Conservation (phyloP, 202 grass and related monocot genomes). For the Zizania palustris region DNA sequence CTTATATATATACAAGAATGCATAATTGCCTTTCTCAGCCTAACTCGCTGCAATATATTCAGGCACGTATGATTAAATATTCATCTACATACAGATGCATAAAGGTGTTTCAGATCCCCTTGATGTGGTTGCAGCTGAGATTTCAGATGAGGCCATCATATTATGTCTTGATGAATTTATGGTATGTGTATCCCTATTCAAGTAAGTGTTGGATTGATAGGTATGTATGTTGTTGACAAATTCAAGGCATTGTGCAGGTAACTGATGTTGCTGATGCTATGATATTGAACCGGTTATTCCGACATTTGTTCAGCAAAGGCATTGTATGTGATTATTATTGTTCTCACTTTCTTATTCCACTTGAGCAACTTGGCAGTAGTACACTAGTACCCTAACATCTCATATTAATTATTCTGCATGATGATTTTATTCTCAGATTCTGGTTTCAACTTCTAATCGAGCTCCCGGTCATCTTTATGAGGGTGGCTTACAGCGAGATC, state of each 20-base stretch:
- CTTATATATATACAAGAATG: slow-evolving; percentile 5
- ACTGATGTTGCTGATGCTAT: slow-evolving; percentile 97
- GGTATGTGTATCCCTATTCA: slow-evolving; percentile 48
- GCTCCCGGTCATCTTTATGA: slow-evolving; percentile 93
- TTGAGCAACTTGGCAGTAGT: not conserved
- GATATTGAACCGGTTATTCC: slow-evolving; percentile 87
- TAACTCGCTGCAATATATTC: not conserved
- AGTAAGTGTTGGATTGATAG: slow-evolving; percentile 5
- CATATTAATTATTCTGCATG: slow-evolving; percentile 31
- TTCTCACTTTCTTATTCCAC: slow-evolving; percentile 25
- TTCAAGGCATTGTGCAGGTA: slow-evolving; percentile 56
- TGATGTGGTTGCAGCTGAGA: slow-evolving; percentile 93
- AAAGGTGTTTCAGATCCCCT: slow-evolving; percentile 96
- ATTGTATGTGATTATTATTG: slow-evolving; percentile 62
- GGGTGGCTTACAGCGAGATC: slow-evolving; percentile 88
- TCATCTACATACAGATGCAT: slow-evolving; percentile 72
- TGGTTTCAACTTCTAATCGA: slow-evolving; percentile 92
- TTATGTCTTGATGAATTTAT: slow-evolving; percentile 99
- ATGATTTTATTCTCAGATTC: slow-evolving; percentile 57
- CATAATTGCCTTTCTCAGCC: slow-evolving; percentile 17
- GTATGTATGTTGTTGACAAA: slow-evolving; percentile 21
- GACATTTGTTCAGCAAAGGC: slow-evolving; percentile 89
- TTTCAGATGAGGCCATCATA: slow-evolving; percentile 92
- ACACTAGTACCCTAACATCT: slow-evolving; percentile 22
- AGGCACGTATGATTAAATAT: not conserved